phyloP scores from a whole-genome alignment of 495 filamentous ascomycete genomes.

The Lasiosphaeria miniovina region DNA sequence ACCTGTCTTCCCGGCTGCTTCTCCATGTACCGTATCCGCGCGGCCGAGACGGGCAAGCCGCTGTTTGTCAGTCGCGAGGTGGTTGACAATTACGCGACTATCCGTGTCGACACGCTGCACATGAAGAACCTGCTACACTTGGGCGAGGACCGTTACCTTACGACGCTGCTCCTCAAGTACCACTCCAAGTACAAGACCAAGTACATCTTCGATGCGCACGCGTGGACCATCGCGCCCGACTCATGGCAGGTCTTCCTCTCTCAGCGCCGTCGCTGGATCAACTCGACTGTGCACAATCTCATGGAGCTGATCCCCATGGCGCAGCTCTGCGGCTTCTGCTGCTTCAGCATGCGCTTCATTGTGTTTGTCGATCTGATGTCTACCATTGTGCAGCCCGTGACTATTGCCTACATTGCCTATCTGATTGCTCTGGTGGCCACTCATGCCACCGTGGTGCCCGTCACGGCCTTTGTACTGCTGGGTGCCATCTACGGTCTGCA shows the following conservation, averaged over 20 bases:
- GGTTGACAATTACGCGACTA: conserved; percentile 79
- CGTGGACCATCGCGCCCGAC: conserved; percentile 94
- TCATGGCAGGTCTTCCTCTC: conserved; percentile 93
- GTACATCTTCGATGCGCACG: conserved; percentile 87
- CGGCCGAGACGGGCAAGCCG: conserved; percentile 89
- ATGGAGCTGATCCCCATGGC: conserved; percentile 90
- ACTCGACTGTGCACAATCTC: conserved; percentile 97
- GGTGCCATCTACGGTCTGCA: conserved; percentile 95
- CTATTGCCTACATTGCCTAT: conserved; percentile 87
- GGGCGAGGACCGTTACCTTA: conserved; percentile 93
- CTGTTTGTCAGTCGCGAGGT: conserved; percentile 93
- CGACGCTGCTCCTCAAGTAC: conserved; percentile 88
- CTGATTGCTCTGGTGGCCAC: conserved; percentile 70
- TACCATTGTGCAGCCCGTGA: conserved; percentile 89
- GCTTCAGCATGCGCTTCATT: conserved; percentile 98
- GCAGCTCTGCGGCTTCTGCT: conserved; percentile 98
- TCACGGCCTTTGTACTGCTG: conserved; percentile 84
- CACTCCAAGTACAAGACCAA: conserved; percentile 97
- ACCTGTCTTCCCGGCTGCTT: conserved; percentile 98
- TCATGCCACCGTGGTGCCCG: conserved; percentile 62
- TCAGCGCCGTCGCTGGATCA: conserved; percentile 98
- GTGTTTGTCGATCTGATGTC: conserved; percentile 92
- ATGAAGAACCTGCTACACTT: conserved; percentile 98
- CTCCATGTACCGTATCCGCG: conserved; percentile 95
- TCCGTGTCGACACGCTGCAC: conserved; percentile 95